Base-by-base conservation (phyloP, 2,329 filamentous ascomycete genomes). In the Neophaeococcomyces mojaviensis region DNA sequence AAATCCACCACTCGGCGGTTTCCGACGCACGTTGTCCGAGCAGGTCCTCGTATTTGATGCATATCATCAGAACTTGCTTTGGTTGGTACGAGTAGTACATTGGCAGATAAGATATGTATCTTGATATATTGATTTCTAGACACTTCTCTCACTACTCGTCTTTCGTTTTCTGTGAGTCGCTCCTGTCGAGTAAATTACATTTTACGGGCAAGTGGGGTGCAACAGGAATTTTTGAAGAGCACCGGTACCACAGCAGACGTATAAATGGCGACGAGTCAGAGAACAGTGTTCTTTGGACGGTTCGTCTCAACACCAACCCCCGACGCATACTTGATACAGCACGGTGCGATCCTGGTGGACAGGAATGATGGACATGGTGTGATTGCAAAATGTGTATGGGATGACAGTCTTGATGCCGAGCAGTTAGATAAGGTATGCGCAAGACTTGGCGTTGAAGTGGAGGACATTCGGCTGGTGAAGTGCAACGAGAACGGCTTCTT, bases 241-340 rank as follows among this genome's bases (percentile, higher is more conserved):
- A n/a, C n/a, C n/a, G n/a, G n/a, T n/a, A n/a, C n/a, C n/a, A n/a
- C n/a, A n/a, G n/a, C n/a, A n/a, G n/a, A n/a, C n/a, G n/a, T n/a
- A n/a, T n/a, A n/a, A 9, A 19, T 10, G 19, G 34, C 16, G 16
- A 37, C 28, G 15, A 31, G 12, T 5, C 15, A 28, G 26, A 39
- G 52, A 41, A 47, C 43, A 12, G 46, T 57, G n/a, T 57, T 53
- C 34, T 52, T 51, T 35, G 55, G 55, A 3, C 52, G 54, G 13
- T 57, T 57, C 39, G 52, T 57, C 19, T 55, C 52, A 15, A 47
- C 55, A n/a, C 55, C 55, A 8, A 42, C 32, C 30, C 50, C 52
- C 9, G 47, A 53, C 18, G 44, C 49, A 18, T 46, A 55, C 10
- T 39, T 50, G 31, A 56, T 56, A 19, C 52, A 46, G 31, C 49